phyloP scores from a whole-genome alignment of 2,329 filamentous ascomycete species.

The Macroventuria anomochaeta region DNA sequence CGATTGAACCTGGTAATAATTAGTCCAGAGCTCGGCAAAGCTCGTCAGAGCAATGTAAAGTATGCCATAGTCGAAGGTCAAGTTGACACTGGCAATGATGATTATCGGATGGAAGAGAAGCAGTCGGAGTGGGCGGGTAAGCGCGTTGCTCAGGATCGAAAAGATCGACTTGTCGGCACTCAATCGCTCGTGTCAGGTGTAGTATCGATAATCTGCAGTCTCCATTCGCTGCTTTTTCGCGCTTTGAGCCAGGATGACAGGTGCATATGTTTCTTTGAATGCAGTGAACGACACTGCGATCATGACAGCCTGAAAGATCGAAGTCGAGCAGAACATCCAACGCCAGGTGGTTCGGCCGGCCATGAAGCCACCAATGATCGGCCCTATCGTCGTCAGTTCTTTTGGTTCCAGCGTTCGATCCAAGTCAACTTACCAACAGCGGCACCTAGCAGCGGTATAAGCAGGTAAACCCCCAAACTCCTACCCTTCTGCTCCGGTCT shows the following conservation, averaged over 20 bases:
- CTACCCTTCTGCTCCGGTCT: slow-evolving; percentile 30
- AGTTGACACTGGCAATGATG: slow-evolving; percentile 49
- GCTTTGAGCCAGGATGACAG: slow-evolving; percentile 50
- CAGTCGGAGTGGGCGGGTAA: slow-evolving; percentile 61
- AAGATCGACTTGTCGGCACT: slow-evolving; percentile 9
- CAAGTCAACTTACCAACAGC: slow-evolving; percentile 23
- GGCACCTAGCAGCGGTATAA: slow-evolving; percentile 31
- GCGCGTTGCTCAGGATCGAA: slow-evolving; percentile 53
- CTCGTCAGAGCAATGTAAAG: slow-evolving; percentile 42
- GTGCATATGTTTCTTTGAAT: slow-evolving; percentile 55
- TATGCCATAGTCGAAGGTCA: slow-evolving; percentile 44
- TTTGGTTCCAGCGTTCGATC: too few species aligned
- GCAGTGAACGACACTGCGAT: slow-evolving; percentile 44
- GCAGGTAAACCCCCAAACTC: slow-evolving; percentile 19
- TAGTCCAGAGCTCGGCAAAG: slow-evolving; percentile 35
- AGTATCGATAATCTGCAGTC: slow-evolving; percentile 71
- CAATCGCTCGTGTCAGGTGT: slow-evolving; percentile 41
- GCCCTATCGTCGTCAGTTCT: slow-evolving; percentile 15
- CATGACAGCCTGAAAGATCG: slow-evolving; percentile 36
- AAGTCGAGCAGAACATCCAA: slow-evolving; percentile 42
- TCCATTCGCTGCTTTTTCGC: slow-evolving; percentile 50
- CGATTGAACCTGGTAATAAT: slow-evolving; percentile 29
- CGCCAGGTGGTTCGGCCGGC: slow-evolving; percentile 30
- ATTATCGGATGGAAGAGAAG: slow-evolving; percentile 62
- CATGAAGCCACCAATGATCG: slow-evolving; percentile 41